Base-by-base conservation (phyloP, 495 filamentous ascomycete species). In the Delitschia confertaspora region DNA sequence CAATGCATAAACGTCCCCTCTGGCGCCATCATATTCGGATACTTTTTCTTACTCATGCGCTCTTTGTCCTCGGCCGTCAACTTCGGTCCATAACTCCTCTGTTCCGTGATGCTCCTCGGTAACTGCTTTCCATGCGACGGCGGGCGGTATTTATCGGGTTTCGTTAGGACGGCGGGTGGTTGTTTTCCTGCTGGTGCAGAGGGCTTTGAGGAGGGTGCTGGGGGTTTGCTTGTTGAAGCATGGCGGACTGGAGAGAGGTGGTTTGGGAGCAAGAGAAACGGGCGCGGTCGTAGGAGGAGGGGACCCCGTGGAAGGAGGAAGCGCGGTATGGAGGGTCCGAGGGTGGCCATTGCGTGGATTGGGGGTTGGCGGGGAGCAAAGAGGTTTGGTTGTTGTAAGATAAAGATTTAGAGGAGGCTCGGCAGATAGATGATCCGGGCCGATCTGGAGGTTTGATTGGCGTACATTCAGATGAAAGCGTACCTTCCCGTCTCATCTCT, bases 61-160 rank as follows among this genome's bases (percentile, higher is more conserved):
- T 71, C 63, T 26, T 66, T 64, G 58, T 93, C 76, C 26, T 72
- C 65, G 17, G 67, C 66, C 14, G 70, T 72, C 23, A 57, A 36
- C 17, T 40, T 21, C 11, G 64, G 80, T 24, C 88, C 88, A 64
- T 89, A 87, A 19, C 48, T 47, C 32, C 64, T 59, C n/a, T 58
- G 62, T 19, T 48, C 44, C 17, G 61, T 62, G 64, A 62, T 66
- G 62, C 59, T 61, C 69, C 61, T 51, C 47, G 46, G 67, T 38
- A 79, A 69, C 1, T 79, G 73, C 19, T 78, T 62, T 20, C 76
- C 76, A 61, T 94, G 88, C 0, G 87, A 94, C 0, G 88, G 88
- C 0, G 88, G 88, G 36, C 78, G 81, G 68, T 91, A 93, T 47
- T 78, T 78, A 48, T 80, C 74, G 3, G 88, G 88, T 60, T 91